Conservation (phyloP, 2,329 filamentous ascomycete species). For the Fusarium kyushuense region DNA sequence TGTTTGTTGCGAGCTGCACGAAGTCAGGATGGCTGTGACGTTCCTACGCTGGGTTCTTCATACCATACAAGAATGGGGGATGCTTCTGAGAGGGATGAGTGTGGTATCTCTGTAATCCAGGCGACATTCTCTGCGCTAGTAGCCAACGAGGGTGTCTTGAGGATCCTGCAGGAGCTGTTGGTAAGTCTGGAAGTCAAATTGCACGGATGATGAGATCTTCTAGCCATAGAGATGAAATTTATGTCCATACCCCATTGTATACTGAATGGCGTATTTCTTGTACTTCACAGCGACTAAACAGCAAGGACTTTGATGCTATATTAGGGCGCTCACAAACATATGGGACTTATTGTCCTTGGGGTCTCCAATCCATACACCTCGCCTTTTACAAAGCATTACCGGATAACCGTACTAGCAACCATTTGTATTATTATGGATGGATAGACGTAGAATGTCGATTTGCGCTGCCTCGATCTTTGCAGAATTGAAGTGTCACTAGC, state of each 20-base stretch:
- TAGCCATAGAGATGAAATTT: not conserved
- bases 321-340: not conserved
- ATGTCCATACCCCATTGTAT: not conserved
- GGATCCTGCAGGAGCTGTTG: constrained; percentile 40
- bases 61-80: constrained; percentile 49
- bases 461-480: not conserved
- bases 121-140: constrained; percentile 47
- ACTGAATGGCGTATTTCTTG: not conserved
- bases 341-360: not conserved
- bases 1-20: constrained; percentile 66
- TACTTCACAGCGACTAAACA: not conserved
- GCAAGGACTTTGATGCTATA: not conserved
- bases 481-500: not conserved
- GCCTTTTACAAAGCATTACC: not conserved
- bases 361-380: not conserved
- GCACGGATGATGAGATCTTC: constrained; percentile 1
- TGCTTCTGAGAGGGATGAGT: constrained; percentile 45
- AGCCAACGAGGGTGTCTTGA: constrained; percentile 43
- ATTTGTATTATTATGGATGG: not conserved
- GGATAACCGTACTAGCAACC: not conserved
- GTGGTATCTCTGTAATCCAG: constrained; percentile 48
- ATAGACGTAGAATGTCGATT: not conserved
- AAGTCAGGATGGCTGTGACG: constrained; percentile 64
- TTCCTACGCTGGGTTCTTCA: constrained; percentile 52
- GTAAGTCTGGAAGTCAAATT: constrained; percentile 13